Evolutionary conservation across 148 eudicot genomes (phyloP), one percentile per base, ranked within the genome.

Genomic region (Vaccinium darrowii): DNA sequence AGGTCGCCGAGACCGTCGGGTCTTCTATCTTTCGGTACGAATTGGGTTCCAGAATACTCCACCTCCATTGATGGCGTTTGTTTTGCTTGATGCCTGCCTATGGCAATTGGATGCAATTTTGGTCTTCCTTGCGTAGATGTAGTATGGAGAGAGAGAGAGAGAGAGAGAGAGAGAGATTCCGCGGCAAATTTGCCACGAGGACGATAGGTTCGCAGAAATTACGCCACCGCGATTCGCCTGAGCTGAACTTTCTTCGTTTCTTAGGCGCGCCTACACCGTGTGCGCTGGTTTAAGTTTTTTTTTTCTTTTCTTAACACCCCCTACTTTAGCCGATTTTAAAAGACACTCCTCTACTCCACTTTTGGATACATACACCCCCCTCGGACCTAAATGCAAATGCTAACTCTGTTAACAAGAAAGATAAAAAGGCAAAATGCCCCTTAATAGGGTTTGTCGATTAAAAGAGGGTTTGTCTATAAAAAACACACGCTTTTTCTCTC

Each of bases 1-100:
- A 97, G 88, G 88, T 91, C 88, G 6, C 99, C 99, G 6, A 97
- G 90, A 57, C 95, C 98, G 50, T 84, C 95, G 12, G 80, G 30
- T 83, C 99, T 89, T 52, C 98, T 95, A 90, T 97, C 98, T 79
- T 76, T 88, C 3, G 86, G 84, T 19, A 58, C 23, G 62, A 49
- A 39, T 50, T 79, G 88, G 43, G 77, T 47, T 49, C 43, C 78
- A 11, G 83, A 72, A 84, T 84, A 56, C 30, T 88, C 88, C 49
- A 43, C 83, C 80, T 87, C 92, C 91, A 88, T 86, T 58, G 78
- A 76, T 65, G 19, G 50, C 49, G 82, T 43, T n/a, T 25, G 71
- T 33, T 39, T 12, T 16, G 74, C 1, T 23, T n/a, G 54, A 11
- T 21, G 47, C 6, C 47, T 36, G 1, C 7, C 71, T 30, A 2